These are phyloP conservation scores for Pseudofabraea citricarpa DNA, from an alignment of 2,329 filamentous ascomycete genomes.

Conservation along the genomic window DNA sequence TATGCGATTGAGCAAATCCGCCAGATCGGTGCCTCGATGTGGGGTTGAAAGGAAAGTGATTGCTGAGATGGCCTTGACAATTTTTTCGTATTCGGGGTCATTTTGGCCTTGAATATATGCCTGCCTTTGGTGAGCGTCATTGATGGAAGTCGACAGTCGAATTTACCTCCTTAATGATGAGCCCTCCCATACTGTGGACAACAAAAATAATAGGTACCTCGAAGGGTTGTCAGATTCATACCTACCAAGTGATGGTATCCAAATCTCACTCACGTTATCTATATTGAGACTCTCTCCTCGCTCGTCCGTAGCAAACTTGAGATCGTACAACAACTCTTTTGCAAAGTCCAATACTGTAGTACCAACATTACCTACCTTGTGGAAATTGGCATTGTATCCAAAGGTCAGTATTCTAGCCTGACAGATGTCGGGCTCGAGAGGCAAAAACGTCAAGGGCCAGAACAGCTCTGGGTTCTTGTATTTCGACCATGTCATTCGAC, in stretches of 20 bases:
- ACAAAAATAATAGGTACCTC: constrained; percentile 33
- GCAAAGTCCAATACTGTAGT: constrained; percentile 4
- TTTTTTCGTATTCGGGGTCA: background rate
- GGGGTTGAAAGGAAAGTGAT: constrained; percentile 1
- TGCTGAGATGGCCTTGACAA: background rate
- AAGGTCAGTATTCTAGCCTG: background rate
- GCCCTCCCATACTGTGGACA: constrained; percentile 40
- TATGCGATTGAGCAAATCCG: background rate
- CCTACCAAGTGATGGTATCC: background rate
- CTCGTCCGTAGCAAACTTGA: constrained; percentile 15
- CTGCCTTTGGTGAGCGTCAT: background rate
- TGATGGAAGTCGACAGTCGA: background rate
- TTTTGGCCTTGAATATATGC: constrained; percentile 1
- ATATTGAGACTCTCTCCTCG: constrained; percentile 8
- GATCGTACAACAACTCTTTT: constrained; percentile 5
- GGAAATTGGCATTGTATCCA: constrained; percentile 2
- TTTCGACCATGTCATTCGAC: constrained; percentile 30
- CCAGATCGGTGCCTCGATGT: background rate
- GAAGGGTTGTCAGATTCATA: background rate
- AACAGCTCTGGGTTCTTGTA: constrained; percentile 19
- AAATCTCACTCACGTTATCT: constrained; percentile 16
- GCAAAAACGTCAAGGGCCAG: constrained; percentile 31
- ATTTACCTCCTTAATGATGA: constrained; percentile 23
- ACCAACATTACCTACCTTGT: constrained; percentile 16
- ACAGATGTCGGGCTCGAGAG: constrained; percentile 25